A percentile compares a stretch with the other conserved stretches of the same genome.
These are phyloP conservation scores for Claviceps fusiformis DNA, from an alignment of 2,329 filamentous ascomycete genomes.

Conservation along the genomic window DNA sequence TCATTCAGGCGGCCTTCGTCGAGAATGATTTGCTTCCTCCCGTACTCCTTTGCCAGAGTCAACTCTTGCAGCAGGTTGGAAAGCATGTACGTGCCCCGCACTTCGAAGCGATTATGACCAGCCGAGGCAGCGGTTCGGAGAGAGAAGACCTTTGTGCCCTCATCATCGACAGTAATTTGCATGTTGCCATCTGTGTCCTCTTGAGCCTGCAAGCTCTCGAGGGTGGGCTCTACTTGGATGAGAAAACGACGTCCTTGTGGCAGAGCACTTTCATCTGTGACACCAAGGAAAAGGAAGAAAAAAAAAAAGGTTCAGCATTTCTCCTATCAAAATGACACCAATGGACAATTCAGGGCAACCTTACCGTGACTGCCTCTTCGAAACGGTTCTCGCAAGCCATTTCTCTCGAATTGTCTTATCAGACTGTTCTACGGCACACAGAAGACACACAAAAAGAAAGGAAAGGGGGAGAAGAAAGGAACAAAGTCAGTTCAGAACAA, in stretches of 20 bases:
- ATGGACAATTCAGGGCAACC: constrained; percentile 7
- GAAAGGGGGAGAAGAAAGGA: background rate
- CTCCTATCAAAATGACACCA: background rate
- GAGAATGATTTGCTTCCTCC: constrained; percentile 76
- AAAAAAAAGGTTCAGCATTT: background rate
- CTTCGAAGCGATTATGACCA: constrained; percentile 75
- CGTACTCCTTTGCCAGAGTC: constrained; percentile 80
- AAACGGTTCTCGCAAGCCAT: constrained; percentile 40
- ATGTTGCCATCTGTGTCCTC: constrained; percentile 92
- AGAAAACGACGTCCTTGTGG: constrained; percentile 63
- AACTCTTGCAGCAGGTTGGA: constrained; percentile 94
- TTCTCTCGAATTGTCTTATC: constrained; percentile 37
- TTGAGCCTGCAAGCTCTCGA: constrained; percentile 63
- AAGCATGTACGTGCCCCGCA: constrained; percentile 93
- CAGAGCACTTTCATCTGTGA: constrained; percentile 56
- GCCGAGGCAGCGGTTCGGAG: constrained; percentile 76
- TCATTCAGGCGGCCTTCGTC: constrained; percentile 87
- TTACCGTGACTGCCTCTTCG: constrained; percentile 46
- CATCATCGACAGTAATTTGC: constrained; percentile 96
- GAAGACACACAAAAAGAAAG: constrained; percentile 7
- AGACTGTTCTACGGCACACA: constrained; percentile 33
- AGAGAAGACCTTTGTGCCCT: constrained; percentile 78
- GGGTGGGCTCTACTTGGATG: constrained; percentile 72
- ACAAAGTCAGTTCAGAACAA: background rate
- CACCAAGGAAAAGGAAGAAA: too few relatives aligned